Percentiles rank a stretch among this genome's conserved stretches.
Conservation (phyloP, 257 asterid genomes). For the Haberlea rhodopensis region DNA sequence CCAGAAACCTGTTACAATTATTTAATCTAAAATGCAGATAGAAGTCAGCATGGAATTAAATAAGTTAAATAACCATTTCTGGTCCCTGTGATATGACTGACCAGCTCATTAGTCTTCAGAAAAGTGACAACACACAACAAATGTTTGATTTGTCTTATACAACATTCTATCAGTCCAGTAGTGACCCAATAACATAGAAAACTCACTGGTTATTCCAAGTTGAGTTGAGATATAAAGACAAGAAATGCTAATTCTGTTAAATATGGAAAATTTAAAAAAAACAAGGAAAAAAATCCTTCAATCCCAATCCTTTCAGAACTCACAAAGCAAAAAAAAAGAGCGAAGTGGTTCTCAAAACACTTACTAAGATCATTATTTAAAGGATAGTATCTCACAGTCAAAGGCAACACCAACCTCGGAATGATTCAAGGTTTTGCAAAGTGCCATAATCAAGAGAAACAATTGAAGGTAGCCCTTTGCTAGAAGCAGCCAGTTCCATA, state of each 20-base stretch:
- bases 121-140: not conserved
- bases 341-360: conserved; percentile 6
- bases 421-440: conserved; percentile 79
- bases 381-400: not conserved
- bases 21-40: not conserved
- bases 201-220: not conserved
- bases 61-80: not conserved
- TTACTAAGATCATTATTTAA: conserved; percentile 11
- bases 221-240: not conserved
- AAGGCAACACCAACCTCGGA: conserved; percentile 63
- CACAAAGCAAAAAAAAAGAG: conserved; percentile 6
- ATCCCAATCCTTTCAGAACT: conserved; percentile 1
- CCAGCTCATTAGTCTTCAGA: not conserved
- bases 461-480: conserved; percentile 82
- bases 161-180: not conserved
- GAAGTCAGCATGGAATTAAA: not conserved
- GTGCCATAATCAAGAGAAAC: conserved; percentile 82
- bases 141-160: not conserved
- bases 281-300: not conserved
- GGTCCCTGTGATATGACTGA: not conserved
- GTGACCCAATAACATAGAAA: not conserved
- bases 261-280: conserved; percentile 14
- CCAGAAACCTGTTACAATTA: not conserved
- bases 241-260: conserved; percentile 2
- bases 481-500: conserved; percentile 93